Percentiles rank a stretch among this genome's conserved stretches.
These are phyloP conservation scores for Salix arbutifolia DNA, from an alignment of 345 rosid genomes.

Conservation along the genomic window DNA sequence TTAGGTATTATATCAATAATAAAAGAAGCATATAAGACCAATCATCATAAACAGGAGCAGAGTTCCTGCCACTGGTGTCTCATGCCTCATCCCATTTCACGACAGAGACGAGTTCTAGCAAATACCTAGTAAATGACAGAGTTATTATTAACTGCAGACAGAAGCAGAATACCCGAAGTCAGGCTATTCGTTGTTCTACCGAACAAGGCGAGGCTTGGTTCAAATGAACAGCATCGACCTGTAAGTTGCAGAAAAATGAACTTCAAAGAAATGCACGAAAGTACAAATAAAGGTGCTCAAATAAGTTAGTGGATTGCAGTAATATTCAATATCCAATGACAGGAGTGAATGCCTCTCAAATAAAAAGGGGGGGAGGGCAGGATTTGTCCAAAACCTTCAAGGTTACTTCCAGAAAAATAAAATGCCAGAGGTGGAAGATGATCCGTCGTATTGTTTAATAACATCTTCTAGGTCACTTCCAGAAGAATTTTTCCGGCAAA, in stretches of 20 bases:
- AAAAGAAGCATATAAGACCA: not conserved
- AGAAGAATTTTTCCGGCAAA: not conserved
- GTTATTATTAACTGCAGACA: not conserved
- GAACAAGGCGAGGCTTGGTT: slow-evolving; percentile 23
- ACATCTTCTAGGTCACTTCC: not conserved
- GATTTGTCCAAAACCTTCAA: no score
- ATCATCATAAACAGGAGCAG: no score
- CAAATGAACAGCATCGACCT: slow-evolving; percentile 15
- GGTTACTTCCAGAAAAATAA: not conserved
- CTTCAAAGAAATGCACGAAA: not conserved
- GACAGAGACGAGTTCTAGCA: not conserved
- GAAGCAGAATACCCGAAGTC: not conserved
- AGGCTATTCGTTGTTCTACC: not conserved
- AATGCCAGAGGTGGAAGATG: not conserved
- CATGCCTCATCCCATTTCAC: not conserved
- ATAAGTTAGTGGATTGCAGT: no score
- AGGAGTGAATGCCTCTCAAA: no score
- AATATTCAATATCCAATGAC: no score
- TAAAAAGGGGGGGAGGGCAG: no score
- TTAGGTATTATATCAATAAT: not conserved
- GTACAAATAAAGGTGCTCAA: no score
- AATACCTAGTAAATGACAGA: not conserved
- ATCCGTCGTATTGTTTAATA: not conserved
- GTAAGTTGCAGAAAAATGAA: not conserved
- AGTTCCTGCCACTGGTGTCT: not conserved